A percentile compares a stretch with the other conserved stretches of the same genome.
Evolutionary conservation across 768 basidiomycete genomes (phyloP).

Genomic region (Clitopilus hobsonii): DNA sequence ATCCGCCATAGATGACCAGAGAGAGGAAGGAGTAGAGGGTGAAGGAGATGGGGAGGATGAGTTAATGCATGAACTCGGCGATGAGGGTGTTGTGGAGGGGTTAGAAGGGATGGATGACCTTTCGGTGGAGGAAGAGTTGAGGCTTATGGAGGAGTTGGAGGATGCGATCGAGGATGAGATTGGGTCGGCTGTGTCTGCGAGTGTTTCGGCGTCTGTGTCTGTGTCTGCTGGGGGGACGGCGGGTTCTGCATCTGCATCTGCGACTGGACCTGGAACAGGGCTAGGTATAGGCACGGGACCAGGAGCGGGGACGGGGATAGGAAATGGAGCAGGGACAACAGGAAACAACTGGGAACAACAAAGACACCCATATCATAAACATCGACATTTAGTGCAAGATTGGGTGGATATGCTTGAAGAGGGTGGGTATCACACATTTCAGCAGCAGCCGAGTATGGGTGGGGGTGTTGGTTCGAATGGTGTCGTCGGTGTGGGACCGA

Average conservation of each 20-base stretch:
- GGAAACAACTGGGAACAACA: neutral
- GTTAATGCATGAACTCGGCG: constrained; percentile 9
- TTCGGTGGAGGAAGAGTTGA: neutral
- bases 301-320: too few relatives aligned
- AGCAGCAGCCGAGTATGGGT: neutral
- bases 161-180: neutral
- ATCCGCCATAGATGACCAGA: too few relatives aligned
- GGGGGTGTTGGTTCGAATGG: too few relatives aligned
- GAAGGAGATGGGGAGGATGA: constrained; percentile 9
- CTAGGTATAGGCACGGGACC: too few relatives aligned
- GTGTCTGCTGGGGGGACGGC: neutral
- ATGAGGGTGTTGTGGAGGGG: constrained; percentile 14
- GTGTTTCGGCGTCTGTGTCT: neutral
- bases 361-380: neutral
- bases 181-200: too few relatives aligned
- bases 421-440: neutral
- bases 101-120: neutral
- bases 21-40: too few relatives aligned
- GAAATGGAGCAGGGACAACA: too few relatives aligned
- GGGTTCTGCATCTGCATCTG: neutral
- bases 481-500: too few relatives aligned
- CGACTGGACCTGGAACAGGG: too few relatives aligned
- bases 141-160: neutral
- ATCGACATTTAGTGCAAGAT: neutral
- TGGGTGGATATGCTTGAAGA: neutral